Evolutionary conservation across 2,329 filamentous ascomycete genomes (phyloP).

Genomic region (Geosmithia morbida): DNA sequence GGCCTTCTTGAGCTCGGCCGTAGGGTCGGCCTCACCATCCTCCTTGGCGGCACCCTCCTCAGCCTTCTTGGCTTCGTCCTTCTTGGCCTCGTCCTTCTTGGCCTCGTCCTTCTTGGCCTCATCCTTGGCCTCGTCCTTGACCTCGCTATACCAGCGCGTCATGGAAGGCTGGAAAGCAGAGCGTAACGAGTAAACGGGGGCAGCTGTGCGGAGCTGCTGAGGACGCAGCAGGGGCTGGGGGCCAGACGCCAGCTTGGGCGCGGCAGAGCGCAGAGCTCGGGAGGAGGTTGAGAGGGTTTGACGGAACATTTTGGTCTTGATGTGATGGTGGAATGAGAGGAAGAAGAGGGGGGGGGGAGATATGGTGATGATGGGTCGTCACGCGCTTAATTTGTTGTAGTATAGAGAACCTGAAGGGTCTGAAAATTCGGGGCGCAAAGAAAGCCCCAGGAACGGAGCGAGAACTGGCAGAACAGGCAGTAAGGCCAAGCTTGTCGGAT

Average conservation of each 20-base stretch:
- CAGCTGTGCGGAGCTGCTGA: constrained; percentile 19
- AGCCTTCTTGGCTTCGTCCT: constrained; percentile 13
- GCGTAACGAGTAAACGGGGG: constrained; percentile 20
- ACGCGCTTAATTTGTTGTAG: background rate
- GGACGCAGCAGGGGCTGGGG: constrained; percentile 20
- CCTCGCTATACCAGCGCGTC: constrained; percentile 34
- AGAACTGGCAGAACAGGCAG: background rate
- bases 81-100: constrained; percentile 14
- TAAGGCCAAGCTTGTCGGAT: background rate
- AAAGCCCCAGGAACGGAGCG: background rate
- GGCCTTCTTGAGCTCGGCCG: constrained; percentile 32
- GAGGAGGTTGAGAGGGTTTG: constrained; percentile 27
- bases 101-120: constrained; percentile 6
- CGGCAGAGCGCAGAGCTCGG: constrained; percentile 26
- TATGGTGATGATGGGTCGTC: background rate
- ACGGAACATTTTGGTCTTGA: constrained; percentile 24
- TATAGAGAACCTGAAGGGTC: background rate
- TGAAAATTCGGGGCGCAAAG: constrained; percentile 2
- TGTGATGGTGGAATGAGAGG: constrained; percentile 1
- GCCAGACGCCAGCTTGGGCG: constrained; percentile 16
- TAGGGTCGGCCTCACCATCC: constrained; percentile 16
- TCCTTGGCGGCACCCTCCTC: constrained; percentile 12
- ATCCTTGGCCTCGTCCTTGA: constrained; percentile 20
- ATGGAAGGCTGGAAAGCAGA: constrained; percentile 15
- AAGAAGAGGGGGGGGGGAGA: background rate